Base-by-base conservation (phyloP, 2,329 filamentous ascomycete species). In the Cryphonectria carpinicola region DNA sequence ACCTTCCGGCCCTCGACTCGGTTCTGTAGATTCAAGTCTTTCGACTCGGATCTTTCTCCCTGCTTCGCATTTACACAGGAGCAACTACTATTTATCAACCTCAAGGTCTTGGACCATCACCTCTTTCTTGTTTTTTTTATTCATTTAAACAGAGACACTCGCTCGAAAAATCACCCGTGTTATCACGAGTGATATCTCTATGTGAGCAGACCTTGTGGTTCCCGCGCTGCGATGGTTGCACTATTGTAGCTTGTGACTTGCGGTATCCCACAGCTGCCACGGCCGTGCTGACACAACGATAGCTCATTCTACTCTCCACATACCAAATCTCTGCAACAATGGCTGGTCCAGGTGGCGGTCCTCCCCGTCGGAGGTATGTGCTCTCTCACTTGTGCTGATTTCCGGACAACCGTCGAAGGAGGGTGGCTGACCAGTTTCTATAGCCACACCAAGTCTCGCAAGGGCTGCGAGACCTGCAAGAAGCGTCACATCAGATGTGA, bases 401-500 rank as follows among this genome's bases (percentile, higher is more conserved):
- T 43, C 39, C 64, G 4, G 22, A 52, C 68, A 66, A 4, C 25
- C 39, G 8, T 14, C 41, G 17, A 54, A 56, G 54, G 54, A 32
- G 46, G 1, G 49, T 70, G 70, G 58, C 78, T 79, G 67, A 78
- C 70, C 63, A 70, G 75, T 70, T 35, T 32, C 1, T 13, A 61
- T 80, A 97, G 95, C 85, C 96, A 99, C 85, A 99, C 96, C 80
- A 99, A 99, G 86, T 98, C 95, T 78, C 92, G 96, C 79, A 98
- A 98, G 84, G 96, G 96, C 74, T 99, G 96, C 87, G 95, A 97
- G 78, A 97, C 94, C 73, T 99, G 96, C 88, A 99, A 99, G 84
- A 92, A 93, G 80, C 90, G 96, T 80, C 96, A 99, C 82, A 99
- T 99, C 80, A 90, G 96, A 77, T 99, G 96, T 83, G 96, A 99